Evolutionary conservation across 2,329 filamentous ascomycete species (phyloP), one percentile per base, ranked within the genome.

Genomic region (Fusarium compactum): DNA sequence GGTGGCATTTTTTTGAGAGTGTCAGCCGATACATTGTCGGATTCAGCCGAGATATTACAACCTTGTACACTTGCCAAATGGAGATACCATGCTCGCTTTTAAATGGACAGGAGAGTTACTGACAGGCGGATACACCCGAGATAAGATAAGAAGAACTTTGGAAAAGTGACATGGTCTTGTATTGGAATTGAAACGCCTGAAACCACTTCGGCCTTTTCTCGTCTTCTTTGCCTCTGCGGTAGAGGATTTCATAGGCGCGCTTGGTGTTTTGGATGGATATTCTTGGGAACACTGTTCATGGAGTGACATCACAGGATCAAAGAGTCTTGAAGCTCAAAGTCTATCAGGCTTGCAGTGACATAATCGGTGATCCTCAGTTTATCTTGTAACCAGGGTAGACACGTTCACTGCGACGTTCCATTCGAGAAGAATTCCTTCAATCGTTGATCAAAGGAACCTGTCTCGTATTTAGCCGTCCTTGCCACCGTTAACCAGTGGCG

Each of bases 121-220:
- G 34, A 38, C 18, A 52, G 50, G 58, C 61, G 61, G 58, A 44
- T 63, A 38, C 27, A 44, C 41, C 61, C 51, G 34, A 62, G 50
- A 45, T 63, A 64, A 63, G 59, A 45, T 63, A 62, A 47, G 58
- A 48, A 38, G 29, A 63, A 45, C 58, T 63, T 64, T 41, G 22
- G 53, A 63, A 43, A 48, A 29, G n/a, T 40, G 58, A 63, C 58
- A 63, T 48, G 58, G 41, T 57, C 58, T 15, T 56, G 43, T 63
- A 44, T 64, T 38, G 58, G 25, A 46, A 30, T 10, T 63, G 61
- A 64, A 63, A 64, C 61, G 32, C 43, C 10, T 63, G 58, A 63
- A 63, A 57, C 61, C 48, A 29, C 40, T 30, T 60, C 29, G 27
- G 14, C 41, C 27, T 14, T 62, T 44, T 45, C 38, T 38, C 34